phyloP scores from a whole-genome alignment of 208 protist species.

The Leishmania mexicana region DNA sequence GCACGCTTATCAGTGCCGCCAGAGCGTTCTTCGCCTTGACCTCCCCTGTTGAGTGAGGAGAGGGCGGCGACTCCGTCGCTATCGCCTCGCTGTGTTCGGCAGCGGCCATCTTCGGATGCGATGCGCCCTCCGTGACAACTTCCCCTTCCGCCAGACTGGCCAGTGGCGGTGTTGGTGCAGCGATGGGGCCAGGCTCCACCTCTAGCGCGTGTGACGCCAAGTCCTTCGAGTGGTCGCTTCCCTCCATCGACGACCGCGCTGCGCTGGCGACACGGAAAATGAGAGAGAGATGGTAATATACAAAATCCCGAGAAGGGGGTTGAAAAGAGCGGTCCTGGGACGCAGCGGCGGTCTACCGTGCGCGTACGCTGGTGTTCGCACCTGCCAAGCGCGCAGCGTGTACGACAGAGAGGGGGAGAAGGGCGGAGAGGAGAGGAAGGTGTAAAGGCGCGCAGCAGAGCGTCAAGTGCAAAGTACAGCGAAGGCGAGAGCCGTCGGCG shows the following conservation, averaged over 20 bases:
- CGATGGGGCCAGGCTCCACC: not conserved
- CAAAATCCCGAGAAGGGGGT: too few species aligned
- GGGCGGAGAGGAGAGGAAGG: not conserved
- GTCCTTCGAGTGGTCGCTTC: not conserved
- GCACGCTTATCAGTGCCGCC: constrained; percentile 21
- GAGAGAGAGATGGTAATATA: not conserved
- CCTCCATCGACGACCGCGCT: not conserved
- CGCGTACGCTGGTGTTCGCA: constrained; percentile 29
- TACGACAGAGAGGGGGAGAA: not conserved
- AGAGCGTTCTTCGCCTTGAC: constrained; percentile 11
- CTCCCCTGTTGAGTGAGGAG: not conserved
- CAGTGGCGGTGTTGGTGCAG: not conserved
- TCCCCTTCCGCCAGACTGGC: not conserved
- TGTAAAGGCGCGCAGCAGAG: not conserved
- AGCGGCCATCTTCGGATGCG: not conserved
- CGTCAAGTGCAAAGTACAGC: not conserved
- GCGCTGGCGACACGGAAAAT: not conserved
- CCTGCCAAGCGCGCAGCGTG: constrained; percentile 56
- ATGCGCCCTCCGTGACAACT: not conserved
- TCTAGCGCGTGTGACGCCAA: not conserved
- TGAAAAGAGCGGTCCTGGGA: too few species aligned
- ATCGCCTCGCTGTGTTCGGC: not conserved
- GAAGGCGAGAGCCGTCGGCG: not conserved
- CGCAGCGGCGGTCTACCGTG: constrained; percentile 56
- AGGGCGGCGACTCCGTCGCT: not conserved